Base-by-base conservation (phyloP, 306 rosid genomes). In the Gastrolobium bilobum region DNA sequence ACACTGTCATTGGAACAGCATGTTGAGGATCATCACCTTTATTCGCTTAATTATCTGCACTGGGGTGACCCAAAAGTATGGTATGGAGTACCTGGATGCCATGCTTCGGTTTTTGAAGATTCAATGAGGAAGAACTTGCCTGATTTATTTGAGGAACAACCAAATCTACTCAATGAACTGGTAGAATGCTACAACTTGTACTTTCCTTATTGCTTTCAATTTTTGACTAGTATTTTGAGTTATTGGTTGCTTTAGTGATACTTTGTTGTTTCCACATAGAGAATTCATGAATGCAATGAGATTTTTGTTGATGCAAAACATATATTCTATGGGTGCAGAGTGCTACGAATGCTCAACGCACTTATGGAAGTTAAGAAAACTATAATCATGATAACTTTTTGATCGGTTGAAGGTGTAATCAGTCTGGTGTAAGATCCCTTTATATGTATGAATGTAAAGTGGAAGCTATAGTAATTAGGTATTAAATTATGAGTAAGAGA, bases 11-110 rank as follows among this genome's bases (percentile, higher is more conserved):
- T 87, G 68, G 5, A 72, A 83, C 92, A 95, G 99, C 99, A 95
- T 86, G 98, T 95, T 66, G 99, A 95, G 83, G 99, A 95, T 68
- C 99, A 95, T 84, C 99, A 93, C 81, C 96, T 95, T 29, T 95
- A 93, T 87, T 95, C 99, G 4, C 85, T 95, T 56, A 95, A 95
- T 85, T 95, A 90, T 86, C 80, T 93, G 70, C 99, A 95, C 75
- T 93, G 89, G 87, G 99, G 98, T 56, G 98, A 90, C 70, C 94
- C 98, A 53, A 95, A 95, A 85, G 87, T 95, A 26, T 95, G 99
- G 99, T 95, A 95, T 79, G 99, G 99, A 14, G 89, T 95, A 73
- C 90, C 99, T 37, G 98, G 97, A 78, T 88, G 65, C 81, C 87
- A 82, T 56, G 99, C 99, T 44, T 71, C 86, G 11, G 75, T 84